phyloP scores from a whole-genome alignment of 2,329 filamentous ascomycete species.

The Penicillium sp. region DNA sequence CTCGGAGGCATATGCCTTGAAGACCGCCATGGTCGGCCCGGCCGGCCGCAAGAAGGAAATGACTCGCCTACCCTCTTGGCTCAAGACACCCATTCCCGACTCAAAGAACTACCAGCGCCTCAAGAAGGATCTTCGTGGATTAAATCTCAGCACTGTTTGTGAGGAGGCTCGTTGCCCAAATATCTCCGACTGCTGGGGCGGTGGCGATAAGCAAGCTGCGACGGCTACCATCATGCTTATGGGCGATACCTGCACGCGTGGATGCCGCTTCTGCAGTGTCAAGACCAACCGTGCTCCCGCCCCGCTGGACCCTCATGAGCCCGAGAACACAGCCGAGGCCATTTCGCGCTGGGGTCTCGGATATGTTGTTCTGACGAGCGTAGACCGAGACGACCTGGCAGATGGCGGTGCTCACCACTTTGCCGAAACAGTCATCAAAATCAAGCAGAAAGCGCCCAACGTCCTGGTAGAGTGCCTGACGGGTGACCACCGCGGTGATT shows the following conservation, averaged over 20 bases:
- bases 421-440: conserved; percentile 88
- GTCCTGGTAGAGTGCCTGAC: conserved; percentile 53
- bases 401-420: conserved; percentile 90
- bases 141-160: conserved; percentile 92
- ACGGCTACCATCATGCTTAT: conserved; percentile 99
- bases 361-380: conserved; percentile 90
- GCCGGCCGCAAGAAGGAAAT: conserved; percentile 63
- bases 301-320: conserved; percentile 90
- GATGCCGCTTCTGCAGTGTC: conserved; percentile 94
- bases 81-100: conserved; percentile 90
- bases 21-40: conserved; percentile 61
- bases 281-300: conserved; percentile 77
- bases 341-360: conserved; percentile 89
- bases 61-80: conserved; percentile 81
- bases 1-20: conserved; percentile 57
- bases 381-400: conserved; percentile 86
- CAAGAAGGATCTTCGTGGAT: conserved; percentile 84
- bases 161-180: conserved; percentile 97
- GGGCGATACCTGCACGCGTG: conserved; percentile 96
- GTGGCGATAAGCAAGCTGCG: conserved; percentile 78
- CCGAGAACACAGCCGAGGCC: conserved; percentile 93
- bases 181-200: conserved; percentile 97
- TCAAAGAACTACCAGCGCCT: conserved; percentile 90
- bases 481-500: conserved; percentile 80
- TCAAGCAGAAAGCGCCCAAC: conserved; percentile 69